These are phyloP conservation scores for Fagus crenata DNA, from an alignment of 306 rosid species.

Conservation along the genomic window DNA sequence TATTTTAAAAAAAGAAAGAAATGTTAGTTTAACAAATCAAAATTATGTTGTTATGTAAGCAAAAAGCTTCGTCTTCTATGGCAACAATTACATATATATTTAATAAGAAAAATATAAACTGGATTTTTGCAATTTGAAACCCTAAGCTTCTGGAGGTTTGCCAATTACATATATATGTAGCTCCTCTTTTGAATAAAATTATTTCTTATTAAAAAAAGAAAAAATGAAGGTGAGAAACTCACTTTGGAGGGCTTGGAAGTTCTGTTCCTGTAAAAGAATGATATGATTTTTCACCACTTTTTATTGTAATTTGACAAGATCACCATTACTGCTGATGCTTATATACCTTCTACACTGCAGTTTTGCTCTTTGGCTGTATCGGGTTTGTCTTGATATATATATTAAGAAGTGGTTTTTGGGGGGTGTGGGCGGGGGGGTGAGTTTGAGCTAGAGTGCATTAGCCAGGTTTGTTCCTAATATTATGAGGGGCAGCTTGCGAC, in stretches of 20 bases:
- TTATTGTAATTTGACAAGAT: slow-evolving; percentile 5
- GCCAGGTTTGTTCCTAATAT: not conserved
- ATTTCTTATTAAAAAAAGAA: no score
- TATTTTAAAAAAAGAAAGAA: not conserved
- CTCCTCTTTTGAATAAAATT: not conserved
- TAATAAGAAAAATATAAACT: not conserved
- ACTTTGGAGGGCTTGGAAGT: slow-evolving; percentile 16
- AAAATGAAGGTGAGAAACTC: slow-evolving; percentile 18
- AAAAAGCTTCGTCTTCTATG: not conserved
- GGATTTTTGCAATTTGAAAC: not conserved
- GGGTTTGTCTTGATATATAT: no score
- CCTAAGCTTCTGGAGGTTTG: not conserved
- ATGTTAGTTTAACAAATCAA: not conserved
- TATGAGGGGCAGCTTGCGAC: not conserved
- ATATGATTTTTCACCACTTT: not conserved
- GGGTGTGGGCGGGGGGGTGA: no score
- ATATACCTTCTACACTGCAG: not conserved
- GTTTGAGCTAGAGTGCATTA: no score
- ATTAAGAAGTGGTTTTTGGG: no score
- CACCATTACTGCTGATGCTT: slow-evolving; percentile 25
- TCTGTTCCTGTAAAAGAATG: slow-evolving; percentile 10
- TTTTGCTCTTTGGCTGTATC: not conserved
- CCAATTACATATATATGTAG: no score
- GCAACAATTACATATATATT: not conserved
- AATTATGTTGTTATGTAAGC: not conserved